These are phyloP conservation scores for Cladobotryum protrusum DNA, from an alignment of 2,329 filamentous ascomycete species.

Conservation along the genomic window DNA sequence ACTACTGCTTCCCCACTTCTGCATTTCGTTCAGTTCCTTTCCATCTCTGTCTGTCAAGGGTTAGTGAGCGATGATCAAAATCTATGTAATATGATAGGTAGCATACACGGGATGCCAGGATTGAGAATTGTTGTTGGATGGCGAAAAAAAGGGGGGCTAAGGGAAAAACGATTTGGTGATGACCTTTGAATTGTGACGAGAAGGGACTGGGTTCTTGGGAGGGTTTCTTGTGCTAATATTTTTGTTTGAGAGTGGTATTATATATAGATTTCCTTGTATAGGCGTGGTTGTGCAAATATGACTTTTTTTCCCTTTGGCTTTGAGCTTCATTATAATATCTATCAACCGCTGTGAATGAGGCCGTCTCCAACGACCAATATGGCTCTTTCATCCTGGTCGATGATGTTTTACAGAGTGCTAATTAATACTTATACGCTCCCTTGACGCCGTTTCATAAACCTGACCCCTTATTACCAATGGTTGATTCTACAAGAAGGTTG, in stretches of 20 bases:
- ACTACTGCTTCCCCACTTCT: background rate
- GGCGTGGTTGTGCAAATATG: slow-evolving; percentile 8
- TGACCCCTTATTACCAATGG: background rate
- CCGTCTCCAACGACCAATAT: background rate
- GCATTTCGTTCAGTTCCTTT: background rate
- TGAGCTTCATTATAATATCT: slow-evolving; percentile 12
- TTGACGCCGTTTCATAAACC: background rate
- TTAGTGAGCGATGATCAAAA: background rate
- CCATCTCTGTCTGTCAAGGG: background rate
- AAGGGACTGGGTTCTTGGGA: background rate
- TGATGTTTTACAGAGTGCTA: background rate
- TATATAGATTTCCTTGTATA: slow-evolving; percentile 15
- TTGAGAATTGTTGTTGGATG: background rate
- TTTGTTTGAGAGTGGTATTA: background rate
- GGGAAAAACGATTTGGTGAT: background rate
- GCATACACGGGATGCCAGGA: background rate
- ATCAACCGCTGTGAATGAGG: slow-evolving; percentile 12
- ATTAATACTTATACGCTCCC: background rate
- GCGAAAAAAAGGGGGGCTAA: background rate
- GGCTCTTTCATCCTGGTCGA: background rate
- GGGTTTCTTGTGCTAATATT: slow-evolving; percentile 2
- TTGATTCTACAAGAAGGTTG: no score
- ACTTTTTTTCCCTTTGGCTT: background rate
- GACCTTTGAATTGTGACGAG: background rate
- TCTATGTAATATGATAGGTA: background rate